phyloP scores from a whole-genome alignment of 306 rosid genomes.

The Fragaria vesca region DNA sequence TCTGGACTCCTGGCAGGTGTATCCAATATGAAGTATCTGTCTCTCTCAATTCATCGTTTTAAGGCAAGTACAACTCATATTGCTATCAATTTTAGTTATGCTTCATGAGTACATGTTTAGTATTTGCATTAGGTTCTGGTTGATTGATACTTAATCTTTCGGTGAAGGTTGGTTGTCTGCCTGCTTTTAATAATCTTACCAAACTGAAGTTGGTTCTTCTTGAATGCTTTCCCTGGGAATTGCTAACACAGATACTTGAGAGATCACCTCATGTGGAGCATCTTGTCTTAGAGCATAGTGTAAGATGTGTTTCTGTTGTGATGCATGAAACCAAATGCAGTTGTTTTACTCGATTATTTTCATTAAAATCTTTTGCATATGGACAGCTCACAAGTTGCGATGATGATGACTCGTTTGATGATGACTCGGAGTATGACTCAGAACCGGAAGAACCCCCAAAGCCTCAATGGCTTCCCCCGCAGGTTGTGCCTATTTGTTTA shows the following conservation, averaged over 20 bases:
- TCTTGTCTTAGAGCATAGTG: neutral
- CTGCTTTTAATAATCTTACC: neutral
- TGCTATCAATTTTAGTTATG: neutral
- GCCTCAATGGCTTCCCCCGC: neutral
- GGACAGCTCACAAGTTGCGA: neutral
- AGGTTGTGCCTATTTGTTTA: neutral
- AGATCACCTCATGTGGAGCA: conserved; percentile 5
- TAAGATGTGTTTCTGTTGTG: neutral
- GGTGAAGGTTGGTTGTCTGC: neutral
- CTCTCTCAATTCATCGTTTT: neutral
- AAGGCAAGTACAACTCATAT: neutral
- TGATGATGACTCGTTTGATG: neutral
- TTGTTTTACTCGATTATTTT: neutral
- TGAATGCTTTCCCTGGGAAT: neutral
- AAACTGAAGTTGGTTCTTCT: neutral
- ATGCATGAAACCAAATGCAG: neutral
- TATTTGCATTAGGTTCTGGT: neutral
- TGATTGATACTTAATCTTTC: neutral
- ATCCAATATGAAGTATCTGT: neutral
- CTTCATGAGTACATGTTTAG: neutral
- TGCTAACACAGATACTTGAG: neutral
- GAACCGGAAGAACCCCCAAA: neutral
- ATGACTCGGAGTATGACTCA: neutral
- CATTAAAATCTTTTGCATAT: neutral
- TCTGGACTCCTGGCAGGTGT: neutral